Base-by-base conservation (phyloP, 2,329 filamentous ascomycete species). In the Pochonia chlamydosporia region DNA sequence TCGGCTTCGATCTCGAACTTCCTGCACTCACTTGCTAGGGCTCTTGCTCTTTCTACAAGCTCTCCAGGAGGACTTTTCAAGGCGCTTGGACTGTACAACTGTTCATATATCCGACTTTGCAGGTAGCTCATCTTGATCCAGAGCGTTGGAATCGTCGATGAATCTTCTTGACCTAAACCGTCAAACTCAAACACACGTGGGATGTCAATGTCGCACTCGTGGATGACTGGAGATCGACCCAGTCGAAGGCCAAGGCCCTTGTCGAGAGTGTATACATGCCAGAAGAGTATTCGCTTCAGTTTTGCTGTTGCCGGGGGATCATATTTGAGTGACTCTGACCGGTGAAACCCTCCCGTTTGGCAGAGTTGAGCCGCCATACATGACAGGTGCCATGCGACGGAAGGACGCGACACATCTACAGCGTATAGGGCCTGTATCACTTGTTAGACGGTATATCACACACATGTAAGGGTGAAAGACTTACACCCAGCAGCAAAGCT, bases 351-450 rank as follows among this genome's bases (percentile, higher is more conserved):
- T 4, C 84, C 73, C 0, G 76, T 77, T 54, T 82, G 79, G 52
- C 79, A 83, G 44, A 86, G 68, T 44, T 78, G 73, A 11, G 76
- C 75, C 0, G 81, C 82, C 16, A 74, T 73, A 6, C 75, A 77
- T 21, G 74, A 76, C 16, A 85, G 65, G n/a, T 79, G 76, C 75
- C 81, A 83, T n/a, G 78, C 79, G 3, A 85, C 70, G 0, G 79
- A 80, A 1, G 81, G 79, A 33, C 79, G 78, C 3, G 79, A 81
- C 13, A 76, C 70, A 51, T 85, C 81, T 41, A 84, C 74, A 11
- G 81, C 74, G 54, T 84, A 79, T n/a, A 79, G 65, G 4, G 78
- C 72, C 78, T 84, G 43, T 13, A 11, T 13, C 7, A 8, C 26
- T 26, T 18, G 18, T 26, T 28, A 42, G 40, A 25, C 26, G 14